phyloP scores from a whole-genome alignment of 805 yeast species.

The Metahyphopichia silvanorum region DNA sequence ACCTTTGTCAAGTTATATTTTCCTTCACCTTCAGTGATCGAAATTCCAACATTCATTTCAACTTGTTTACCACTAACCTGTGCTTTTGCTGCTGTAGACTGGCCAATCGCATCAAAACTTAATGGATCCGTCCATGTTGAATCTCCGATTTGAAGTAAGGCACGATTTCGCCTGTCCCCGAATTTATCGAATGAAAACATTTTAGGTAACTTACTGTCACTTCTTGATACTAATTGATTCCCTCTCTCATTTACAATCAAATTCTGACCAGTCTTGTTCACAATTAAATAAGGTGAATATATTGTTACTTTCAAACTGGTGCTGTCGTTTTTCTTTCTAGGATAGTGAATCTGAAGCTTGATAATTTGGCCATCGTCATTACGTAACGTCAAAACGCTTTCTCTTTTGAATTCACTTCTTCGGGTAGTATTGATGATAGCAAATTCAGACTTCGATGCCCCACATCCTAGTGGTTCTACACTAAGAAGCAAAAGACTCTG shows the following conservation, averaged over 20 bases:
- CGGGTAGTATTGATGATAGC: conserved; percentile 66
- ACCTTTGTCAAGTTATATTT: conserved; percentile 74
- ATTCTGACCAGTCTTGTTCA: conserved; percentile 75
- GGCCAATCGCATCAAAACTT: conserved; percentile 90
- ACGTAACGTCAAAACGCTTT: conserved; percentile 48
- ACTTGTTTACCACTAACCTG: conserved; percentile 46
- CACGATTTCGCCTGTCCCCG: conserved; percentile 60
- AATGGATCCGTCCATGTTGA: conserved; percentile 71
- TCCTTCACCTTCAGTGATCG: conserved; percentile 81
- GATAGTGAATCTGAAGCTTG: conserved; percentile 62
- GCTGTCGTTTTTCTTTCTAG: conserved; percentile 45
- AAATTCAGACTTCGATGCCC: conserved; percentile 64
- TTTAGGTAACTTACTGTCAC: conserved; percentile 50
- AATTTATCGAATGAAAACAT: conserved; percentile 81
- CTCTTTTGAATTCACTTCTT: conserved; percentile 54
- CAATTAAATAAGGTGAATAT: conserved; percentile 80
- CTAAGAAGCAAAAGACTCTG: conserved; percentile 69
- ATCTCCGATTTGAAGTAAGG: conserved; percentile 60
- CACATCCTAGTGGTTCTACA: conserved; percentile 60
- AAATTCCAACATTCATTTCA: conserved; percentile 75
- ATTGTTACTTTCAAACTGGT: conserved; percentile 65
- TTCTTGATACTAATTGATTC: conserved; percentile 50
- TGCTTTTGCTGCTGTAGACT: conserved; percentile 52
- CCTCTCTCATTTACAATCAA: conserved; percentile 56
- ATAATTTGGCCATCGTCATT: conserved; percentile 67